A percentile compares a stretch with the other conserved stretches of the same genome.
phyloP scores from a whole-genome alignment of 352 stramenopile genomes.

The Phytophthora crassamura region DNA sequence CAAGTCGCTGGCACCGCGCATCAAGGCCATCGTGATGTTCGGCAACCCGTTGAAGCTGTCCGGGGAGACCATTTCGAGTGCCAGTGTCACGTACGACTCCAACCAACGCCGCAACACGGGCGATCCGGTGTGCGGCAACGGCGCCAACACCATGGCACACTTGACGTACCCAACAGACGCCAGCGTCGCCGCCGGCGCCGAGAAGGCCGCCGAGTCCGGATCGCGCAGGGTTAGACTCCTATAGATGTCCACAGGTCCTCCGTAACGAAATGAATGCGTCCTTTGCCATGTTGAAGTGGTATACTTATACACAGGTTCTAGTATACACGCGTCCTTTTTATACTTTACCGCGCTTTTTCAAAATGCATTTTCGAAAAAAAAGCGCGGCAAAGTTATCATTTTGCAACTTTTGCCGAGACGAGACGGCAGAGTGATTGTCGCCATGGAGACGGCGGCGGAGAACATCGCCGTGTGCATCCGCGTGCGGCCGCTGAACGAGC shows the following conservation, averaged over 20 bases:
- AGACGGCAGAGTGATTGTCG: neutral
- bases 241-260: no score
- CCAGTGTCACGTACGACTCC: conserved; percentile 31
- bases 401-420: neutral
- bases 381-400: no score
- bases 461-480: conserved; percentile 88
- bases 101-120: conserved; percentile 40
- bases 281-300: no score
- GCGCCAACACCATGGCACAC: conserved; percentile 39
- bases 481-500: conserved; percentile 79
- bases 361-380: no score
- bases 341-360: no score
- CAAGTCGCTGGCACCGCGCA: conserved; percentile 28
- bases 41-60: conserved; percentile 44
- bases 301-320: no score
- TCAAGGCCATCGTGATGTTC: conserved; percentile 48
- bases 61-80: no score
- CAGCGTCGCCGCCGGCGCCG: conserved; percentile 29
- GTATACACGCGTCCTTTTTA: no score
- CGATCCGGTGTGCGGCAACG: conserved; percentile 40
- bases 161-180: conserved; percentile 38
- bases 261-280: no score
- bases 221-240: no score
- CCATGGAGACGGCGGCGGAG: conserved; percentile 46
- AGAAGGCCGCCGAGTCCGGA: conserved; percentile 39